These are phyloP conservation scores for Prunus mongolica DNA, from an alignment of 306 rosid species.

Conservation along the genomic window DNA sequence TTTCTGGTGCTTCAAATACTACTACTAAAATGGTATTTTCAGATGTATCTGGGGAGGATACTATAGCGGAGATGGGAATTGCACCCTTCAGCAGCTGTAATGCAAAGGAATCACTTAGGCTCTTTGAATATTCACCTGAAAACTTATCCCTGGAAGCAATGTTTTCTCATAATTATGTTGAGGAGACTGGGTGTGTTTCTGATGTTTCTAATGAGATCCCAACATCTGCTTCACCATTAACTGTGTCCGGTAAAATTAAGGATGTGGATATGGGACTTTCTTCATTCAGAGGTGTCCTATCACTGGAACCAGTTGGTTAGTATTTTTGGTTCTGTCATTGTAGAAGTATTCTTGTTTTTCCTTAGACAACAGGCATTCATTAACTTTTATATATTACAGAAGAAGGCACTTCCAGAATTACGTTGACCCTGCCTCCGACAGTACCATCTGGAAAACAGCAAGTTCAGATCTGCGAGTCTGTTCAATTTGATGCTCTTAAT, in stretches of 20 bases:
- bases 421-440: slow-evolving; percentile 22
- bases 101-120: slow-evolving; percentile 15
- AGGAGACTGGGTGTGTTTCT: slow-evolving; percentile 21
- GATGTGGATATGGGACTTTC: slow-evolving; percentile 18
- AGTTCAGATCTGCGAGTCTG: slow-evolving; percentile 11
- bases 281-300: slow-evolving; percentile 30
- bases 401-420: slow-evolving; percentile 23
- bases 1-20: slow-evolving; percentile 18
- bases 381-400: slow-evolving; percentile 22
- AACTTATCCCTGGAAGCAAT: slow-evolving; percentile 3
- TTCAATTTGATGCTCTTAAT: slow-evolving; percentile 22
- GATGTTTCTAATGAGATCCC: slow-evolving; percentile 15
- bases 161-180: slow-evolving; percentile 24
- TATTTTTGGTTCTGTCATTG: slow-evolving; percentile 1
- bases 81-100: slow-evolving; percentile 22
- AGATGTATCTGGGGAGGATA: slow-evolving; percentile 27
- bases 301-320: slow-evolving; percentile 49
- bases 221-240: slow-evolving; percentile 22
- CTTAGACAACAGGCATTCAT: slow-evolving; percentile 1
- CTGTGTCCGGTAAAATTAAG: slow-evolving; percentile 23
- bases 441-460: slow-evolving; percentile 21
- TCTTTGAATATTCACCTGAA: slow-evolving; percentile 23
- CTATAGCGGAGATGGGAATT: slow-evolving; percentile 10
- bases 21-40: slow-evolving; percentile 10
- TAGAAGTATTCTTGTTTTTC: slow-evolving; percentile 6